Evolutionary conservation across 768 basidiomycete genomes (phyloP).

Genomic region (Lentinula guzmanii): DNA sequence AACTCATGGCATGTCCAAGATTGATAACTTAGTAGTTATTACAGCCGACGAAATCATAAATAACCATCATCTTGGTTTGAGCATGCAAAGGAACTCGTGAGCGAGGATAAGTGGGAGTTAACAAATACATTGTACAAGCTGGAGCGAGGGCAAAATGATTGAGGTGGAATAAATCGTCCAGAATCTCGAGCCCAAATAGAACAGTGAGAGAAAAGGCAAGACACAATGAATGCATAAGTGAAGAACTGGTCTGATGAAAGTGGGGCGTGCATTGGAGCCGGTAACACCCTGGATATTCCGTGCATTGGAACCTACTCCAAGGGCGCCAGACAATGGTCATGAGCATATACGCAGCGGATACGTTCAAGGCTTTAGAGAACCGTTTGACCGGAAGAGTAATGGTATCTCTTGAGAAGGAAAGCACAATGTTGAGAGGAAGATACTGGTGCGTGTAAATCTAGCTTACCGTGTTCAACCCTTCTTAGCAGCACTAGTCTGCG

Average conservation of each 20-base stretch:
- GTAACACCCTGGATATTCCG: not conserved
- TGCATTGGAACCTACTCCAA: not conserved
- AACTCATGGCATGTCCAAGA: too few relatives aligned
- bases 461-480: not conserved
- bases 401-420: not conserved
- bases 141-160: not conserved
- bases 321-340: not conserved
- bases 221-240: not conserved
- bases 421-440: not conserved
- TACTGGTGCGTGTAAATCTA: not conserved
- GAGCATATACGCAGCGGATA: not conserved
- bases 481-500: not conserved
- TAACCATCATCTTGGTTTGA: too few relatives aligned
- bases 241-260: not conserved
- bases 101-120: not conserved
- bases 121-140: not conserved
- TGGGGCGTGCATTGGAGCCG: not conserved
- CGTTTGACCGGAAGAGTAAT: not conserved
- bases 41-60: not conserved
- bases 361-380: not conserved
- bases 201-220: not conserved
- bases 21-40: not conserved
- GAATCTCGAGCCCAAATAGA: not conserved
- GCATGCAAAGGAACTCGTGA: not conserved
- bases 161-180: not conserved